Base-by-base conservation (phyloP, 805 yeast species). In the Candida railenensis region DNA sequence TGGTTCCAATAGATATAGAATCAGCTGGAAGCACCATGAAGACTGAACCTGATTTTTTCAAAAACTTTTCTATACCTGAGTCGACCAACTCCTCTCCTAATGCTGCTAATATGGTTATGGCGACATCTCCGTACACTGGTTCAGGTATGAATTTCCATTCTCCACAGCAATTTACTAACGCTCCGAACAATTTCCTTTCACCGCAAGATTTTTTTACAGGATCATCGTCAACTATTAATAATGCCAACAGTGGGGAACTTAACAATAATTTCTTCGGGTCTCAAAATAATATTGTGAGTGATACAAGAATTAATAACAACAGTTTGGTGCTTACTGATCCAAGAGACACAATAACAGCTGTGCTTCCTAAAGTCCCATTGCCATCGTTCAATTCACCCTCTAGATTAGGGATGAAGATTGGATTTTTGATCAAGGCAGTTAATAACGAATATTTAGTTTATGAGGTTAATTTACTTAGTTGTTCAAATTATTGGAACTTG, bases 361-460 rank as follows among this genome's bases (percentile, higher is more conserved):
- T 83, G 0, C 67, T 86, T 2, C 77, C 88, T 3, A 77, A 76
- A 25, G 71, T 76, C 18, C 77, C 89, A 0, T 76, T 83, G 37
- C 87, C 91, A 2, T 66, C 87, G 16, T 78, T 87, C 34, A 85
- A 83, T 53, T 83, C 88, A 16, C 86, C 87, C 7, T 81, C 83
- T 19, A 69, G 91, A 43, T 69, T 84, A 44, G 86, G 91, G 2
- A 77, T 85, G 55, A 80, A 81, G 50, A 81, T 88, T 1, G 94
- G 94, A 0, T 86, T 82, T 49, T 61, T 87, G 45, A 55, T 84
- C 5, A 82, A 77, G 48, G n/a, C 19, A n/a, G 14, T 25, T 19
- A 16, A 20, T 21, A 4, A 32, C 37, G 4, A 32, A 20, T 66
- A 63, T 48, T 50, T 66, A 44, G 70, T 77, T 3, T 76, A 82